Conservation (phyloP, 352 stramenopile genomes). For the Blastocystis sp. region DNA sequence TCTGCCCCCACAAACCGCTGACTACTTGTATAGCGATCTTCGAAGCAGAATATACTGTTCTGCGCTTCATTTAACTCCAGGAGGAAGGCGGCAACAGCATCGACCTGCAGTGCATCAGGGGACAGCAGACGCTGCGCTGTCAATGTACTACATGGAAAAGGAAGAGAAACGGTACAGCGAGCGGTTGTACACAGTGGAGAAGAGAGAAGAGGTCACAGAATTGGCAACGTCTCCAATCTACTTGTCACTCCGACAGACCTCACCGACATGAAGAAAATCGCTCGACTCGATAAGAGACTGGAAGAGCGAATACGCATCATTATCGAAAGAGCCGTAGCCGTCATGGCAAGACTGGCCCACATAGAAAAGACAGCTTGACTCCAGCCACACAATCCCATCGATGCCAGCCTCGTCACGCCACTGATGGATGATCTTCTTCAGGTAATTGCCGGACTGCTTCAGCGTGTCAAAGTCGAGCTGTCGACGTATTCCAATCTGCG, state of each 20-base stretch:
- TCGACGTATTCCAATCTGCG: neutral
- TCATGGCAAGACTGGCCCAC: neutral
- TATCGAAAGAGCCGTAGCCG: neutral
- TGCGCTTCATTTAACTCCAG: neutral
- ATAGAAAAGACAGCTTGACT: neutral
- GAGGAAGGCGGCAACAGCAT: neutral
- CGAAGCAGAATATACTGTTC: neutral
- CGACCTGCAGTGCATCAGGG: neutral
- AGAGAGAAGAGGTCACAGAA: neutral
- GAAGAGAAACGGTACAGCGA: neutral
- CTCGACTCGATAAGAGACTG: neutral
- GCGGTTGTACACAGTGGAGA: neutral
- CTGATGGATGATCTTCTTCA: neutral
- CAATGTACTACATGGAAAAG: neutral
- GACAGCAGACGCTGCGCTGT: neutral
- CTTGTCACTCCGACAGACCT: neutral
- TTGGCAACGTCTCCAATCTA: neutral
- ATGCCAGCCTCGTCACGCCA: slow-evolving; percentile 15
- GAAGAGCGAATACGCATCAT: neutral
- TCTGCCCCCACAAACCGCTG: neutral
- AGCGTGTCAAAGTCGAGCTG: neutral
- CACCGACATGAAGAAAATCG: neutral
- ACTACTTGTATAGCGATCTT: neutral
- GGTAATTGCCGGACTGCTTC: neutral
- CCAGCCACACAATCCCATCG: slow-evolving; percentile 17